phyloP scores from a whole-genome alignment of 2,329 filamentous ascomycete species.

The Akanthomyces dipterigenus region DNA sequence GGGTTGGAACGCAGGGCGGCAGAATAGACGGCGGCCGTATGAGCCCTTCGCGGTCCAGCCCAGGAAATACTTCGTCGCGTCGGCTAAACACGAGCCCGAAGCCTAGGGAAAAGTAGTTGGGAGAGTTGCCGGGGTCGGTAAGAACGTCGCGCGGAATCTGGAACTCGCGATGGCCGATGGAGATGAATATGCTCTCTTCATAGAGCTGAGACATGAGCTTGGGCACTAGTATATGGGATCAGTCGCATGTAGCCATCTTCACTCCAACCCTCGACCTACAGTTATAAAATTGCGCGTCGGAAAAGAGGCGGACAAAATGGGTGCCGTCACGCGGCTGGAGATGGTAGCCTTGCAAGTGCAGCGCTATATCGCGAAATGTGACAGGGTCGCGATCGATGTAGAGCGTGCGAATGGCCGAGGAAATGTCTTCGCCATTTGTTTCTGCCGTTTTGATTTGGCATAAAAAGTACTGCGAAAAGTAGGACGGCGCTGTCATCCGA shows the following conservation, averaged over 20 bases:
- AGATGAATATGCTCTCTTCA: conserved; percentile 85
- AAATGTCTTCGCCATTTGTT: conserved; percentile 47
- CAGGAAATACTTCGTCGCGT: conserved; percentile 76
- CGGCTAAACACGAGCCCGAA: conserved; percentile 83
- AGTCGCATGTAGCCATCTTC: not conserved
- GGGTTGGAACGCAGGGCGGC: conserved; percentile 73
- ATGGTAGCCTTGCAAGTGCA: conserved; percentile 90
- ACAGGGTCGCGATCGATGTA: conserved; percentile 92
- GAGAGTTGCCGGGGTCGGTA: conserved; percentile 76
- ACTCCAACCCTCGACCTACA: conserved; percentile 39
- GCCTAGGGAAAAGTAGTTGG: conserved; percentile 91
- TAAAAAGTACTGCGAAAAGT: conserved; percentile 91
- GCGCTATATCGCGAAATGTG: conserved; percentile 82
- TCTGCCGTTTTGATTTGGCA: conserved; percentile 66
- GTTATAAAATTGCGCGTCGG: conserved; percentile 92
- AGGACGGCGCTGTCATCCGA: conserved; percentile 68
- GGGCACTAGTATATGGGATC: conserved; percentile 52
- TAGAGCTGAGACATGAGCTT: conserved; percentile 86
- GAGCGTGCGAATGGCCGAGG: conserved; percentile 60
- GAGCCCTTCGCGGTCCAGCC: conserved; percentile 69
- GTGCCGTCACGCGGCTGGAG: conserved; percentile 72
- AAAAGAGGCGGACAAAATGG: conserved; percentile 88
- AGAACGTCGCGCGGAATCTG: conserved; percentile 87
- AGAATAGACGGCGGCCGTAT: conserved; percentile 81
- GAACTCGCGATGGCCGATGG: conserved; percentile 81